Base-by-base conservation (phyloP, 2,329 filamentous ascomycete species). In the Penicillium nordicum region DNA sequence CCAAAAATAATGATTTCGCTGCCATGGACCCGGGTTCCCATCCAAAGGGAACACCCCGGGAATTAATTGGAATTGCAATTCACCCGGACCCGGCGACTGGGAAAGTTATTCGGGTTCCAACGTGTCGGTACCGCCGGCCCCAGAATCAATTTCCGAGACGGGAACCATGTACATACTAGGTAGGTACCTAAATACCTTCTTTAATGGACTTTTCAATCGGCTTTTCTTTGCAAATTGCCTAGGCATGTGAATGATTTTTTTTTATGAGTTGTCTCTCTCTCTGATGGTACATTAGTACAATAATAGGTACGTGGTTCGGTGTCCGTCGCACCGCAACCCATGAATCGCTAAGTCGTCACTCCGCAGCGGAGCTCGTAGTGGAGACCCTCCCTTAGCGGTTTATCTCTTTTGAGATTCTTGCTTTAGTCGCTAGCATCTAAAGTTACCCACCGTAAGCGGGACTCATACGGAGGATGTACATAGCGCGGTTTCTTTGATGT, bases 81-180 rank as follows among this genome's bases (percentile, higher is more conserved):
- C 38, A 36, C 45, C 55, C 48, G 47, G 63, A 63, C 64, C 63
- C 63, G 58, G 57, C 50, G 55, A 55, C 40, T 53, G 48, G 64
- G 63, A 66, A 61, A 56, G 58, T 55, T 55, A 48, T 40, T 57
- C 58, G 57, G 63, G 60, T 61, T 54, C 64, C 64, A 63, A 45
- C 29, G 58, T 44, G 54, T 63, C 64, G 64, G 64, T 60, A 66
- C 55, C 59, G 50, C 60, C 42, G 49, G 58, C 57, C 55, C 61
- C 57, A 50, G 57, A 54, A 52, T 56, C 60, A 58, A 58, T 45
- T 46, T 57, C 42, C n/a, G 21, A 55, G 12, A 36, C 14, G 40
- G 40, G 9, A 11, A n/a, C 14, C 11, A 29, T 29, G 23, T 18
- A 49, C 27, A 41, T 18, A 5, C 21, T 3, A 18, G 18, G 18